These are phyloP conservation scores for Rhizophora mangle DNA, from an alignment of 345 rosid species.

Conservation along the genomic window DNA sequence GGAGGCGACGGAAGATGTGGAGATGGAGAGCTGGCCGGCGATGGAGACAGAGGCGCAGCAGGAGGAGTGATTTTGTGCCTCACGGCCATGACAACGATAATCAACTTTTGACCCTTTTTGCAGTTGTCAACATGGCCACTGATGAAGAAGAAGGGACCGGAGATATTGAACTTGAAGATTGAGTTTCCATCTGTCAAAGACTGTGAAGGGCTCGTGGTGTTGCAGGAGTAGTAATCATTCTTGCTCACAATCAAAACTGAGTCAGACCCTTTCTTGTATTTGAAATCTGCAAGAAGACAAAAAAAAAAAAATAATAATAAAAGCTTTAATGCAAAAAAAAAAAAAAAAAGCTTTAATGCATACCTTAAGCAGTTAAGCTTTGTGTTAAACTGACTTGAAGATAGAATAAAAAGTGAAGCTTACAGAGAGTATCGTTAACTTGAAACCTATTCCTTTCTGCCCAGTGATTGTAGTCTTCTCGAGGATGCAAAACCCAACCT, in stretches of 20 bases:
- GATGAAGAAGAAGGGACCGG: slow-evolving; percentile 84
- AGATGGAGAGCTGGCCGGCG: slow-evolving; percentile 15
- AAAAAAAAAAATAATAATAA: not conserved
- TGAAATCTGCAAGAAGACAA: slow-evolving; percentile 50
- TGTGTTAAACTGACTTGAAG: not conserved
- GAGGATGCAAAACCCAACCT: slow-evolving; percentile 75
- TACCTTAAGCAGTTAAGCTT: too few relatives aligned
- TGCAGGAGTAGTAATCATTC: slow-evolving; percentile 57
- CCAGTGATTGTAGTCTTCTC: slow-evolving; percentile 71
- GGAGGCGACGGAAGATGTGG: slow-evolving; percentile 17
- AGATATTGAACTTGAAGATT: slow-evolving; percentile 47
- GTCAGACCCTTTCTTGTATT: slow-evolving; percentile 62
- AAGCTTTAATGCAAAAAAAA: not conserved
- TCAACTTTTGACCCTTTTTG: slow-evolving; percentile 59
- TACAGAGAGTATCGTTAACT: slow-evolving; percentile 78
- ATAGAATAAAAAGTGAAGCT: slow-evolving; percentile 1
- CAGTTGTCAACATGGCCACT: slow-evolving; percentile 63
- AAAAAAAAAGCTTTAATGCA: not conserved
- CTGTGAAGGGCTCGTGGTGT: slow-evolving; percentile 43
- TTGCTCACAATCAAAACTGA: slow-evolving; percentile 61
- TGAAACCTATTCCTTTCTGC: slow-evolving; percentile 78
- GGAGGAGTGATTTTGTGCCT: slow-evolving; percentile 27
- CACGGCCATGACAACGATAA: slow-evolving; percentile 57
- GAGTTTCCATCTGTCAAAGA: slow-evolving; percentile 59
- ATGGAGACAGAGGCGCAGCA: slow-evolving; percentile 26